A percentile compares a stretch with the other conserved stretches of the same genome.
Conservation (phyloP, 192 early-diverging fungal species). For the Coemansia pectinata region DNA sequence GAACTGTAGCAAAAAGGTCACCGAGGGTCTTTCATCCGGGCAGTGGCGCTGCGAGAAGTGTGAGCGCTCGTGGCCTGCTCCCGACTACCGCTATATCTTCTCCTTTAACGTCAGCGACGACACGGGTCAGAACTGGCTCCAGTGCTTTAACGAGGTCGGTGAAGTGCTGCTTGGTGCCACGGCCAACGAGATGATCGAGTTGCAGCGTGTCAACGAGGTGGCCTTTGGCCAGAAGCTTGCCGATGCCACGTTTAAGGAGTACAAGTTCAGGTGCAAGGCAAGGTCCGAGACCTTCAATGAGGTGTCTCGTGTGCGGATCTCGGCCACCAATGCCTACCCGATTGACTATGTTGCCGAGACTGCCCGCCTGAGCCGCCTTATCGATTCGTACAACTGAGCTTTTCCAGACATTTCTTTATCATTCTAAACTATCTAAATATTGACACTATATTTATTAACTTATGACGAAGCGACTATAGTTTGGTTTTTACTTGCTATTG, state of each 20-base stretch:
- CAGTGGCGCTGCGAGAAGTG: constrained; percentile 95
- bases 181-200: constrained; percentile 68
- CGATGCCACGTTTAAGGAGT: constrained; percentile 67
- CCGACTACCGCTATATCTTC: constrained; percentile 85
- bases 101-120: constrained; percentile 70
- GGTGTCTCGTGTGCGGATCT: constrained; percentile 53
- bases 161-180: constrained; percentile 63
- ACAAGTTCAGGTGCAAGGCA: constrained; percentile 72
- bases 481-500: not conserved
- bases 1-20: constrained; percentile 89
- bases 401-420: not conserved
- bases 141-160: constrained; percentile 85
- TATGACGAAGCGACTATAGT: not conserved
- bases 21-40: constrained; percentile 53
- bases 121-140: constrained; percentile 78
- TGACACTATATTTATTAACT: not conserved
- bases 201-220: constrained; percentile 57
- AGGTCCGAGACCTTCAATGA: constrained; percentile 84
- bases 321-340: constrained; percentile 49
- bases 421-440: constrained; percentile 44
- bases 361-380: constrained; percentile 46
- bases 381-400: constrained; percentile 39
- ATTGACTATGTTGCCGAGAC: constrained; percentile 66
- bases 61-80: constrained; percentile 64
- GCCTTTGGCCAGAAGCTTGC: constrained; percentile 57